Percentiles rank a stretch among this genome's conserved stretches.
Evolutionary conservation across 2,329 filamentous ascomycete genomes (phyloP).

Genomic region (Colletotrichum sp.): DNA sequence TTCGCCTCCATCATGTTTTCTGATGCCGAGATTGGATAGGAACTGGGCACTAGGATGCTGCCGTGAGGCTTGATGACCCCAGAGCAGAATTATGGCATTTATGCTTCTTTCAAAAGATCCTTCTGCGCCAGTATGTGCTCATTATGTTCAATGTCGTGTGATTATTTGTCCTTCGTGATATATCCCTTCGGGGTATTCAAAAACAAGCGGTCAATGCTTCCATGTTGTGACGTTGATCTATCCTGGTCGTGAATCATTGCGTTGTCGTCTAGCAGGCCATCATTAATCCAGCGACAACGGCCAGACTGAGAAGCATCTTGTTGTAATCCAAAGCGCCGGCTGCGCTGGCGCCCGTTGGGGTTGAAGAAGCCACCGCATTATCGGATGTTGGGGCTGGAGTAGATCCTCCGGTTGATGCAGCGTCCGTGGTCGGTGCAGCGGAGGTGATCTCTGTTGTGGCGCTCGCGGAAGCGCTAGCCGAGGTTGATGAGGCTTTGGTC

Average conservation of each 20-base stretch:
- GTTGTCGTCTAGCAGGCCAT: background rate
- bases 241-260: background rate
- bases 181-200: background rate
- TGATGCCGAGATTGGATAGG: background rate
- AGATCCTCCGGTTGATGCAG: background rate
- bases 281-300: background rate
- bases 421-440: background rate
- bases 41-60: background rate
- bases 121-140: background rate
- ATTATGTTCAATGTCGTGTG: background rate
- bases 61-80: background rate
- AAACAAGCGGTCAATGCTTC: conserved; percentile 3
- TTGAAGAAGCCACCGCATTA: background rate
- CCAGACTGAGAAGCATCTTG: background rate
- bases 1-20: background rate
- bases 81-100: background rate
- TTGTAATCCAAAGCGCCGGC: background rate
- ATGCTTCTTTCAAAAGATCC: background rate
- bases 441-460: background rate
- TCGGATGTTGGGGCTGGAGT: background rate
- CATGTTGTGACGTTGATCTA: background rate
- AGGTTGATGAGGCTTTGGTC: background rate
- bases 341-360: background rate
- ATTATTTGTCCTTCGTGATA: background rate
- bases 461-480: background rate